Percentiles rank a stretch among this genome's conserved stretches.
Conservation (phyloP, 805 yeast genomes). For the Phaffomyces opuntiae region DNA sequence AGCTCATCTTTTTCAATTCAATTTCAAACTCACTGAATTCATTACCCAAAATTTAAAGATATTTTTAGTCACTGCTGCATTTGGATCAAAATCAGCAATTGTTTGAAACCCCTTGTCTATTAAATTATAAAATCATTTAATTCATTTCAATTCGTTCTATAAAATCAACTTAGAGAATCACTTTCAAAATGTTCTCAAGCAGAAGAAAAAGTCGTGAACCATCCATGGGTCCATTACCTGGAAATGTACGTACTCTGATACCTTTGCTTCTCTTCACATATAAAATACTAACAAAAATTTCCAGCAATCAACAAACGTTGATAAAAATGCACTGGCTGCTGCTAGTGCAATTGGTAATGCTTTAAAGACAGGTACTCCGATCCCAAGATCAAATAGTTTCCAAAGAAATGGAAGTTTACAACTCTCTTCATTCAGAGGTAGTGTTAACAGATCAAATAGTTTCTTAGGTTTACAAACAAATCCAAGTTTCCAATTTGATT, state of each 20-base stretch:
- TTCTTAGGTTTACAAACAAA: constrained; percentile 19
- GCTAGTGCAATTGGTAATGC: constrained; percentile 51
- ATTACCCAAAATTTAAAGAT: too few relatives aligned
- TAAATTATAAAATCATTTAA: too few relatives aligned
- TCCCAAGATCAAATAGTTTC: constrained; percentile 23
- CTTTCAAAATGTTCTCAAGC: too few relatives aligned
- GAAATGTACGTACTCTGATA: constrained; percentile 4
- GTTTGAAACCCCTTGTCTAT: too few relatives aligned
- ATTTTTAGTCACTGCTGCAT: too few relatives aligned
- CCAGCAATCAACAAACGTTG: constrained; percentile 24
- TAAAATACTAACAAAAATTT: constrained; percentile 4
- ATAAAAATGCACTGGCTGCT: constrained; percentile 55
- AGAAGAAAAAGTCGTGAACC: constrained; percentile 11
- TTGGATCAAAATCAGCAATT: neutral
- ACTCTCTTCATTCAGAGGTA: constrained; percentile 6
- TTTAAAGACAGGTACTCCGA: constrained; percentile 27
- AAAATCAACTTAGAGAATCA: too few relatives aligned
- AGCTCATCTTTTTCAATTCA: too few relatives aligned
- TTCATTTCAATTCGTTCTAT: too few relatives aligned
- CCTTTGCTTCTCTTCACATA: neutral
- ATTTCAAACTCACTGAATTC: too few relatives aligned
- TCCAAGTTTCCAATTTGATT: constrained; percentile 6
- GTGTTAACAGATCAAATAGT: constrained; percentile 13
- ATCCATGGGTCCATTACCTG: constrained; percentile 6
- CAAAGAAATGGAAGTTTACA: constrained; percentile 20